These are phyloP conservation scores for Ajuga chamaepitys DNA, from an alignment of 257 asterid species.

Conservation along the genomic window DNA sequence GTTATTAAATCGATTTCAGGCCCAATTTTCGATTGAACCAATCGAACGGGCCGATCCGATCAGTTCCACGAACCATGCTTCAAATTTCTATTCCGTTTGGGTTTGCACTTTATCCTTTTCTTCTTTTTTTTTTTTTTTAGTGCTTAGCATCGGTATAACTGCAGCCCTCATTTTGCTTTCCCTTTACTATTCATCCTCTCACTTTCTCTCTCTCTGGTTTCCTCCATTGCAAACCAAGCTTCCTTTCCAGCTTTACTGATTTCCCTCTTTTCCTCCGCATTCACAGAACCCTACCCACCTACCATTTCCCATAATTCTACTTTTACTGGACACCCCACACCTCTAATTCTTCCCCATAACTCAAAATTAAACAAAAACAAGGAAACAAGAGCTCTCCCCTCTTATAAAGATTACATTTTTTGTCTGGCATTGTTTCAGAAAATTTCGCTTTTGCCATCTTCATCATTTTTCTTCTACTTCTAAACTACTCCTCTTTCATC, in stretches of 20 bases:
- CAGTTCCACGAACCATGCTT: no score
- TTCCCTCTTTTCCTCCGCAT: slow-evolving; percentile 28
- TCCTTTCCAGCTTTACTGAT: slow-evolving; percentile 44
- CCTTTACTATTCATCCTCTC: slow-evolving; percentile 19
- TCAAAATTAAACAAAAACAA: neutral
- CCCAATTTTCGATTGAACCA: no score
- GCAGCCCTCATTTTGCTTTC: slow-evolving; percentile 34
- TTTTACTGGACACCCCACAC: slow-evolving; percentile 14
- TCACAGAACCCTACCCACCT: slow-evolving; percentile 49
- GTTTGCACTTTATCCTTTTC: no score
- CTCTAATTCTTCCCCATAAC: slow-evolving; percentile 20
- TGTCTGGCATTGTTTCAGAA: slow-evolving; percentile 42
- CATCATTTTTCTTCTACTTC: slow-evolving; percentile 41
- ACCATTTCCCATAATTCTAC: slow-evolving; percentile 38
- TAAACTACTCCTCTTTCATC: slow-evolving; percentile 40
- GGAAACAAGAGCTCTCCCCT: slow-evolving; percentile 3
- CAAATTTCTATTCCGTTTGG: no score
- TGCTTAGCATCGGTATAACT: slow-evolving; percentile 31
- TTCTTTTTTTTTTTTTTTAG: no score
- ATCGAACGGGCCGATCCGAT: no score
- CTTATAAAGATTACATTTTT: slow-evolving; percentile 43
- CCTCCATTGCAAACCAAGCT: slow-evolving; percentile 84
- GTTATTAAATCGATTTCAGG: no score
- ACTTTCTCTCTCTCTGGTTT: slow-evolving; percentile 23
- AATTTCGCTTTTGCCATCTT: slow-evolving; percentile 13